Evolutionary conservation across 495 filamentous ascomycete genomes (phyloP).

Genomic region (Echria macrotheca): DNA sequence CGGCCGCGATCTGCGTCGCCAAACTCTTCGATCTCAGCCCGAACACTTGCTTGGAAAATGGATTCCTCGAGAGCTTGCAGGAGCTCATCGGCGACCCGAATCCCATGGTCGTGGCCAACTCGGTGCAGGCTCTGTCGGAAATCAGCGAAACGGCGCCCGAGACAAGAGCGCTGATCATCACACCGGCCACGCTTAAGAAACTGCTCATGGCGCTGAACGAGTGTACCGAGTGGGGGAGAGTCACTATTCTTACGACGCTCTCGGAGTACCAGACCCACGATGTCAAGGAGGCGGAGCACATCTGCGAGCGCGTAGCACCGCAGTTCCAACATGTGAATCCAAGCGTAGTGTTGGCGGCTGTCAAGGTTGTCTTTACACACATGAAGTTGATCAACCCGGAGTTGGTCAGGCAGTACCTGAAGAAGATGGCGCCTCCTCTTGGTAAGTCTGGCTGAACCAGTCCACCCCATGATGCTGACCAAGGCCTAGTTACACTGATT

Average conservation of each 20-base stretch:
- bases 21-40: slow-evolving; percentile 97
- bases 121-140: slow-evolving; percentile 86
- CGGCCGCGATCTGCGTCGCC: slow-evolving; percentile 93
- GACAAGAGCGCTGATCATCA: slow-evolving; percentile 73
- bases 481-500: slow-evolving; percentile 75
- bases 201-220: slow-evolving; percentile 82
- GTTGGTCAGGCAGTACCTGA: slow-evolving; percentile 72
- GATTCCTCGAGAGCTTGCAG: slow-evolving; percentile 91
- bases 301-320: slow-evolving; percentile 90
- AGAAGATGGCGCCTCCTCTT: slow-evolving; percentile 97
- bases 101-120: slow-evolving; percentile 98
- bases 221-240: slow-evolving; percentile 98
- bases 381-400: slow-evolving; percentile 82
- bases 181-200: slow-evolving; percentile 5
- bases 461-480: slow-evolving; percentile 16
- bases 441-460: slow-evolving; percentile 46
- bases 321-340: slow-evolving; percentile 99
- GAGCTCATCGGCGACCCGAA: slow-evolving; percentile 97
- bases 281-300: slow-evolving; percentile 95
- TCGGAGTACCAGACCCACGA: slow-evolving; percentile 83
- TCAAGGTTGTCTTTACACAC: slow-evolving; percentile 96
- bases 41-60: slow-evolving; percentile 87
- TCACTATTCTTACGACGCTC: slow-evolving; percentile 85
- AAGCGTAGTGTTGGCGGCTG: slow-evolving; percentile 90
- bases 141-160: slow-evolving; percentile 89